These are phyloP conservation scores for Lodderomyces margitis DNA, from an alignment of 1,139 yeast species.

Conservation along the genomic window DNA sequence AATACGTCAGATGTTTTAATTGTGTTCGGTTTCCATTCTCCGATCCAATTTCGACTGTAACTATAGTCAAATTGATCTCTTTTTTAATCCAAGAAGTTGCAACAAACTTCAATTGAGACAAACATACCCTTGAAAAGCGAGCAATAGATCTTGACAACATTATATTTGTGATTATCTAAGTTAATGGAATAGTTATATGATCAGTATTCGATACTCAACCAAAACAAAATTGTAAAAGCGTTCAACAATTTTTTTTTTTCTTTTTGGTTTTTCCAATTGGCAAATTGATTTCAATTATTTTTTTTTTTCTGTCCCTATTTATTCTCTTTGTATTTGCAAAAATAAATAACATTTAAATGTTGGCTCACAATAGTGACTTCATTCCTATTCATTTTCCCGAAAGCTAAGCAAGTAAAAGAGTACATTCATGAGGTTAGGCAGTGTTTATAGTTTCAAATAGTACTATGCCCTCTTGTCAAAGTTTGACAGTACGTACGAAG, in stretches of 20 bases:
- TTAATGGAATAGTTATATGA: background rate
- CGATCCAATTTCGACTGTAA: background rate
- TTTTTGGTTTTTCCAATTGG: background rate
- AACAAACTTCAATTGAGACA: background rate
- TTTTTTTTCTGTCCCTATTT: background rate
- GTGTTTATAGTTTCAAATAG: no score
- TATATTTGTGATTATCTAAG: background rate
- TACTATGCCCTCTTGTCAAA: no score
- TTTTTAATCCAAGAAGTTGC: background rate
- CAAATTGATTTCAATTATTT: background rate
- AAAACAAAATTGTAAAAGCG: background rate
- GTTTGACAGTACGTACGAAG: no score
- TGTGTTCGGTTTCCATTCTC: no score
- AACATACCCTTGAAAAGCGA: conserved; percentile 48
- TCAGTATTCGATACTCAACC: background rate
- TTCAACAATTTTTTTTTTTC: conserved; percentile 1
- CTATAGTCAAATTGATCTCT: background rate
- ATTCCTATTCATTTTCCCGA: no score
- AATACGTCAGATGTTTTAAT: background rate
- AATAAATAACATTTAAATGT: background rate
- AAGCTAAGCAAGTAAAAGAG: no score
- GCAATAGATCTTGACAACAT: conserved; percentile 44
- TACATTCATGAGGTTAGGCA: no score
- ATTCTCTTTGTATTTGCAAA: background rate
- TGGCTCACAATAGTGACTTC: no score